phyloP scores from a whole-genome alignment of 768 basidiomycete genomes.

The Leccinellum rugosiceps region DNA sequence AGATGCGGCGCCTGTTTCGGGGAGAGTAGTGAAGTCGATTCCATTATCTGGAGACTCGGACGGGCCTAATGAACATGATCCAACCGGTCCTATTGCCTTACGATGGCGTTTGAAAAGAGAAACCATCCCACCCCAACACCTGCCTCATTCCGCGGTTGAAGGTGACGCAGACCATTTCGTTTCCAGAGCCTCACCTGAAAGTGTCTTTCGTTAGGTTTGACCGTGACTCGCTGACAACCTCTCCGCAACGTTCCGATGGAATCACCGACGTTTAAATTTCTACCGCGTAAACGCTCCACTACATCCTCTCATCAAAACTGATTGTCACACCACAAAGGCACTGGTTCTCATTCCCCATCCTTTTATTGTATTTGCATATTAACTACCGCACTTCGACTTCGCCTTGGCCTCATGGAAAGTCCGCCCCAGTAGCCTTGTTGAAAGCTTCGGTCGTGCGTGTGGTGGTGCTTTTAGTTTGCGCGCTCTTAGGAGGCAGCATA shows the following conservation, averaged over 20 bases:
- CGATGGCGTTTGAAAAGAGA: too few relatives aligned
- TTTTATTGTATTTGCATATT: not conserved
- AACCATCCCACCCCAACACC: not conserved
- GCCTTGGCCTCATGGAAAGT: not conserved
- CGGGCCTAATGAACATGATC: not conserved
- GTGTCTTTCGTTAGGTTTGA: too few relatives aligned
- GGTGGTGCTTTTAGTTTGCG: not conserved
- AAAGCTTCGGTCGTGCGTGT: not conserved
- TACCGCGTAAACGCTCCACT: not conserved
- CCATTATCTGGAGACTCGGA: too few relatives aligned
- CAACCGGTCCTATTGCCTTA: not conserved
- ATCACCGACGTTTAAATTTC: not conserved
- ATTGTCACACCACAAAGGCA: not conserved
- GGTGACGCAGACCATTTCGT: not conserved
- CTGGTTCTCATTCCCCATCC: not conserved
- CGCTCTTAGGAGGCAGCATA: not conserved
- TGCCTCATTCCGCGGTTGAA: not conserved
- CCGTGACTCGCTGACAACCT: not conserved
- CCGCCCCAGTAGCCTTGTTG: not conserved
- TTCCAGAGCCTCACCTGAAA: too few relatives aligned
- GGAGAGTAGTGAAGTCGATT: too few relatives aligned
- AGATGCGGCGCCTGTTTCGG: too few relatives aligned
- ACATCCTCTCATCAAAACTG: not conserved
- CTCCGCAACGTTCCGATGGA: not conserved
- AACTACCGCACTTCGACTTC: not conserved